Conservation (phyloP, 148 eudicot species). For the Silene conica region DNA sequence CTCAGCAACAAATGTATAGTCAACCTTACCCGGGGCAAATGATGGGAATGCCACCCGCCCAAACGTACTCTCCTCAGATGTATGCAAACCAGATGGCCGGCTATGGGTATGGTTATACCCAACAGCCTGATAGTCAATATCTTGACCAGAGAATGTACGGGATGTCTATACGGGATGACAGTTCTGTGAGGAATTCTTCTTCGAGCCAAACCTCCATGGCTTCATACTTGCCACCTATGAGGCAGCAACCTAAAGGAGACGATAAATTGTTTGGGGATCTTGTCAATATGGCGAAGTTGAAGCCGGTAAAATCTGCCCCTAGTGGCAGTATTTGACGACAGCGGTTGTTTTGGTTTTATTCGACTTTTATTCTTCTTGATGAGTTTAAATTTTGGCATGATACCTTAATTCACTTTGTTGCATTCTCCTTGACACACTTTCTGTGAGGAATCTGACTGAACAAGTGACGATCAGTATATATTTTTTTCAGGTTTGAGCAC, state of each 20-base stretch:
- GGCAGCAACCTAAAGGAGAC: slow-evolving; percentile 59
- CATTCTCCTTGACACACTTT: slow-evolving; percentile 13
- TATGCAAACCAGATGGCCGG: slow-evolving; percentile 70
- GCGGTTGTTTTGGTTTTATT: neutral
- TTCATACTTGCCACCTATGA: slow-evolving; percentile 65
- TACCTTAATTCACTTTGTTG: slow-evolving; percentile 11
- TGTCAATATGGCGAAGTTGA: slow-evolving; percentile 73
- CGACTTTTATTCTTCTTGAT: slow-evolving; percentile 1
- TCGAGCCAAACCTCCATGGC: slow-evolving; percentile 40
- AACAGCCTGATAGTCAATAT: slow-evolving; percentile 56
- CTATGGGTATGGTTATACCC: slow-evolving; percentile 58
- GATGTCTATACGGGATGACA: slow-evolving; percentile 47
- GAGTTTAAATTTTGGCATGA: slow-evolving; percentile 13
- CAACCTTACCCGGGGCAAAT: slow-evolving; percentile 36
- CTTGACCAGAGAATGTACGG: slow-evolving; percentile 67
- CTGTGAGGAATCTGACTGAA: slow-evolving; percentile 4
- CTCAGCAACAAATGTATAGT: slow-evolving; percentile 42
- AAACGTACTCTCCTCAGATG: slow-evolving; percentile 71
- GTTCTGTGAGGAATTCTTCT: slow-evolving; percentile 37
- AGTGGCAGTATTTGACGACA: slow-evolving; percentile 62
- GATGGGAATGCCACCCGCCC: slow-evolving; percentile 55
- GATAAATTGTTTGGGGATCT: slow-evolving; percentile 95
- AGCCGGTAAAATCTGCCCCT: slow-evolving; percentile 53
- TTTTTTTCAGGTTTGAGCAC: slow-evolving; percentile 18
- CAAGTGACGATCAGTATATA: slow-evolving; percentile 23